phyloP scores from a whole-genome alignment of 805 yeast species.

The Kluyveromyces aestuarii region DNA sequence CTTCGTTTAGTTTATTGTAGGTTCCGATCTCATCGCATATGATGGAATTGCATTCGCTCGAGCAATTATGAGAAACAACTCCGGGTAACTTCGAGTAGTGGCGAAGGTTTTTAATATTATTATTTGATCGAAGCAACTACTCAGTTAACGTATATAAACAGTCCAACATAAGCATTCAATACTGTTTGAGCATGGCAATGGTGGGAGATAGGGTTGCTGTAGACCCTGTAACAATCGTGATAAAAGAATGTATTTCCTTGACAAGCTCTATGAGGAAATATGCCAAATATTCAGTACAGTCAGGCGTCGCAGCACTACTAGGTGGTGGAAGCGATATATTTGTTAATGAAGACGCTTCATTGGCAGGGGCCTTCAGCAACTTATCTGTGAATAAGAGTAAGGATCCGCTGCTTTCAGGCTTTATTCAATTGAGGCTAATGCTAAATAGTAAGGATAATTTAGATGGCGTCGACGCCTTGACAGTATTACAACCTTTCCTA shows the following conservation, averaged over 20 bases:
- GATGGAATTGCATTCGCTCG: background rate
- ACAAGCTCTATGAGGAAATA: conserved; percentile 86
- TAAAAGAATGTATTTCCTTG: conserved; percentile 80
- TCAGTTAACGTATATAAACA: background rate
- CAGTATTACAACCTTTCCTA: conserved; percentile 79
- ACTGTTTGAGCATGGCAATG: background rate
- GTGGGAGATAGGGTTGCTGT: conserved; percentile 32
- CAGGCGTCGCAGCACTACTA: conserved; percentile 78
- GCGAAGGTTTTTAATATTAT: background rate
- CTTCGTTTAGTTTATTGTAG: no score
- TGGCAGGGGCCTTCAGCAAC: conserved; percentile 29
- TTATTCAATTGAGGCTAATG: conserved; percentile 68
- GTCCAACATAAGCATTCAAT: background rate
- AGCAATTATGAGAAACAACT: no score
- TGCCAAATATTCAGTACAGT: conserved; percentile 53
- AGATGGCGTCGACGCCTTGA: conserved; percentile 54
- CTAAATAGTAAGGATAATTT: conserved; percentile 47
- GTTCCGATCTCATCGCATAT: background rate
- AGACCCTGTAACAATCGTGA: conserved; percentile 73
- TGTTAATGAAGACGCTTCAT: conserved; percentile 34
- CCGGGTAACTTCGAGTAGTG: background rate
- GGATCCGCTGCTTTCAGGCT: conserved; percentile 66
- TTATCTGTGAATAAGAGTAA: conserved; percentile 27
- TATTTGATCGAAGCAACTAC: background rate
- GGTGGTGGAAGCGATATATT: conserved; percentile 53